Evolutionary conservation across 2,329 filamentous ascomycete species (phyloP).

Genomic region (Alternaria brassicicola): DNA sequence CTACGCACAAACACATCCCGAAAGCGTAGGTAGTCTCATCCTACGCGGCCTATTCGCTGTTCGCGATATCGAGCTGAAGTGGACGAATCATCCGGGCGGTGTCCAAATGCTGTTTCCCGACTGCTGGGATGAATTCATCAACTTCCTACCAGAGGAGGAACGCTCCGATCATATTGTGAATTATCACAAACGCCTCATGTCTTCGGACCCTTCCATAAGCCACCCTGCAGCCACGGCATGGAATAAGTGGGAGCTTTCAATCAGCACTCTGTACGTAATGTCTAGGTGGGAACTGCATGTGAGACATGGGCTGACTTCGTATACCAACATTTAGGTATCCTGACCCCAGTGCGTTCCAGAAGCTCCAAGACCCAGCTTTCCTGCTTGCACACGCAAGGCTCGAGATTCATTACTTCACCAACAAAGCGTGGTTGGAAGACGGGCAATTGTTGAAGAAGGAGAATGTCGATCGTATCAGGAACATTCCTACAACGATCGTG

Average conservation of each 20-base stretch:
- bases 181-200: conserved; percentile 52
- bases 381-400: conserved; percentile 49
- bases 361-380: conserved; percentile 41
- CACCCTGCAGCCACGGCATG: conserved; percentile 45
- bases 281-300: conserved; percentile 13
- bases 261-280: conserved; percentile 30
- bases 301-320: background rate
- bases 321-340: conserved; percentile 40
- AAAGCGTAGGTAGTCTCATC: conserved; percentile 48
- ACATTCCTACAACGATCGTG: conserved; percentile 51
- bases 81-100: conserved; percentile 38
- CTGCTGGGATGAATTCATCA: conserved; percentile 46
- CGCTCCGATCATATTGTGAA: conserved; percentile 45
- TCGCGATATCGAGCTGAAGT: conserved; percentile 47
- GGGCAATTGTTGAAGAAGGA: conserved; percentile 48
- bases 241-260: conserved; percentile 47
- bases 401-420: conserved; percentile 53
- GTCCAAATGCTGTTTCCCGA: conserved; percentile 50
- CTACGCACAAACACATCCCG: conserved; percentile 54
- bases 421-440: conserved; percentile 52
- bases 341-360: background rate
- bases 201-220: conserved; percentile 35
- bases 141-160: conserved; percentile 48
- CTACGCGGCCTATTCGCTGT: conserved; percentile 54
- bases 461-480: conserved; percentile 45